phyloP scores from a whole-genome alignment of 169 alveolate species.

The Eimeria acervulina region DNA sequence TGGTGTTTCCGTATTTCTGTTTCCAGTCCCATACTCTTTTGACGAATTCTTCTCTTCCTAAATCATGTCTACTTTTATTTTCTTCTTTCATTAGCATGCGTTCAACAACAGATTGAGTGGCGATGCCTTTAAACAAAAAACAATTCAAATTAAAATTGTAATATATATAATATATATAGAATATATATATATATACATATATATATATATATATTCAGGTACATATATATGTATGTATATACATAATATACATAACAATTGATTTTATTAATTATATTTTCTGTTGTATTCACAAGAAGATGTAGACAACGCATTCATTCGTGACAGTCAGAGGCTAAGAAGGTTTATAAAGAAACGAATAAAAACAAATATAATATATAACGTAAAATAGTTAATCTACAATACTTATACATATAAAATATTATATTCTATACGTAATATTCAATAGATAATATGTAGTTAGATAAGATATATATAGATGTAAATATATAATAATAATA shows the following conservation, averaged over 20 bases:
- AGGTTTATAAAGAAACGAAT: no score
- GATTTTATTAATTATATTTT: no score
- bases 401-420: not conserved
- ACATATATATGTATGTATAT: no score
- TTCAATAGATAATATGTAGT: not conserved
- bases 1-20: conserved; percentile 97
- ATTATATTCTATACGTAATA: not conserved
- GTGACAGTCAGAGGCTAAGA: no score
- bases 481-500: not conserved
- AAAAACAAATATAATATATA: no score
- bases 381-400: not conserved
- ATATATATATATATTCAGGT: no score
- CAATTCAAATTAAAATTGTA: no score
- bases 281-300: no score
- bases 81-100: conserved; percentile 96
- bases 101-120: conserved; percentile 99
- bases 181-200: no score
- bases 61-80: conserved; percentile 96
- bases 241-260: no score
- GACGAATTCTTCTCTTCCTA: conserved; percentile 98
- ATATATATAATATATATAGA: no score
- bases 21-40: conserved; percentile 99
- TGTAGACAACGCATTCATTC: no score
- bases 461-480: not conserved
- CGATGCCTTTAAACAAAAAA: conserved; percentile 96